Evolutionary conservation across 1,284 basidiomycete species (phyloP).

Genomic region (Cryptococcus neoformans): DNA sequence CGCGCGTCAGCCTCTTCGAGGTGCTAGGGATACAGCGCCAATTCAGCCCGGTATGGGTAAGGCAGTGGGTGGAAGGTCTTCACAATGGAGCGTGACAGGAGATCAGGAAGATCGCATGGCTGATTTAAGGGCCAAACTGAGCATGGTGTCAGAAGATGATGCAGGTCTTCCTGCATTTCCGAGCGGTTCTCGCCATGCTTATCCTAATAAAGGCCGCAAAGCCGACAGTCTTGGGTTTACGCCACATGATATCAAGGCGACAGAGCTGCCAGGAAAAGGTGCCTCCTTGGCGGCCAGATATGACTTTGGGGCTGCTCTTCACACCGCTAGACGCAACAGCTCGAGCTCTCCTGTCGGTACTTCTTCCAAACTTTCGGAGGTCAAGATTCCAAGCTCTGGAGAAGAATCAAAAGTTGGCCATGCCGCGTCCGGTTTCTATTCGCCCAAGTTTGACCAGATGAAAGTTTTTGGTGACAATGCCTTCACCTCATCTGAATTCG

Average conservation of each 20-base stretch:
- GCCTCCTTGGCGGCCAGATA: slow-evolving; percentile 49
- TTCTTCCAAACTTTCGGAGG: slow-evolving; percentile 22
- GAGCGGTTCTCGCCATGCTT: slow-evolving; percentile 14
- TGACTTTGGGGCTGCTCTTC: slow-evolving; percentile 55
- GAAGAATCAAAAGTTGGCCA: slow-evolving; percentile 13
- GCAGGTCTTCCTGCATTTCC: slow-evolving; percentile 27
- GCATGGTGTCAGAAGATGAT: slow-evolving; percentile 51
- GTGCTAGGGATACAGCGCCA: slow-evolving; percentile 15
- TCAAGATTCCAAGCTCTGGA: slow-evolving; percentile 28
- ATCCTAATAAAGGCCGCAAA: slow-evolving; percentile 1
- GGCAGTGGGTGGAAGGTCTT: slow-evolving; percentile 30
- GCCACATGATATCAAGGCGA: slow-evolving; percentile 9
- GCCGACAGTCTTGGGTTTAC: neutral
- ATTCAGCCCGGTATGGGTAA: slow-evolving; percentile 40
- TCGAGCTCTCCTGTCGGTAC: slow-evolving; percentile 28
- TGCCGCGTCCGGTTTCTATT: slow-evolving; percentile 41
- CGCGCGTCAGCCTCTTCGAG: slow-evolving; percentile 1
- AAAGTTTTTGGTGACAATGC: slow-evolving; percentile 6
- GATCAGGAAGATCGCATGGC: slow-evolving; percentile 45
- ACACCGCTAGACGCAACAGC: slow-evolving; percentile 38
- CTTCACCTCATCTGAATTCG: slow-evolving; percentile 13
- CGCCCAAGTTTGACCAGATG: slow-evolving; percentile 25
- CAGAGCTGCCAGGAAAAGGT: slow-evolving; percentile 26
- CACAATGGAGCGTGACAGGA: slow-evolving; percentile 49
- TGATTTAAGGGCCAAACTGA: slow-evolving; percentile 53